Conservation (phyloP, 805 yeast species). For the Saccharomycopsis vini region DNA sequence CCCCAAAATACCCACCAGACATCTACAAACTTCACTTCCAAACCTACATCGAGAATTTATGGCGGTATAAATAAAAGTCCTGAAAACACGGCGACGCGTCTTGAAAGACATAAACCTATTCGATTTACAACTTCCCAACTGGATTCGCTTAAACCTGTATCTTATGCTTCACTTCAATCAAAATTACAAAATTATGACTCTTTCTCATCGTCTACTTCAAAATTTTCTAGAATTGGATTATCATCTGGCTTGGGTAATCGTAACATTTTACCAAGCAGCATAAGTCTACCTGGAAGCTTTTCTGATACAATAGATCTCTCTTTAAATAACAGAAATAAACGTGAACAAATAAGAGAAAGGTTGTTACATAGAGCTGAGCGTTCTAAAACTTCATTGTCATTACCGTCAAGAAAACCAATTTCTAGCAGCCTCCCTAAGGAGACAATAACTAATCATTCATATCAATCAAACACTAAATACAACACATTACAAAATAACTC, state of each 20-base stretch:
- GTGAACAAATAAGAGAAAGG: background rate
- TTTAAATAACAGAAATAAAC: background rate
- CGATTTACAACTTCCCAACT: background rate
- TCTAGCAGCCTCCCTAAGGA: background rate
- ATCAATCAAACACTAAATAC: background rate
- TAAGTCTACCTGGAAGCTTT: background rate
- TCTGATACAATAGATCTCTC: background rate
- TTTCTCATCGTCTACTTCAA: background rate
- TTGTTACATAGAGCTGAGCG: background rate
- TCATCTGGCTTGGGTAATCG: no score
- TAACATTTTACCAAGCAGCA: background rate
- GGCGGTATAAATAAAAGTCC: background rate
- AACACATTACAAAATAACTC: background rate
- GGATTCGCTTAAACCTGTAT: background rate
- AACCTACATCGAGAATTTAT: no score
- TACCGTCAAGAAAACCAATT: background rate
- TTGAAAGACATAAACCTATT: background rate
- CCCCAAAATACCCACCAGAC: background rate
- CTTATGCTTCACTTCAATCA: background rate
- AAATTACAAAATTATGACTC: background rate
- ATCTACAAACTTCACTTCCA: background rate
- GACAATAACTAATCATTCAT: background rate
- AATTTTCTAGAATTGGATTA: no score
- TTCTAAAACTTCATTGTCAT: background rate
- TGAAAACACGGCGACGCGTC: background rate